Conservation (phyloP, 2,329 filamentous ascomycete genomes). For the Colletotrichum kahawae region DNA sequence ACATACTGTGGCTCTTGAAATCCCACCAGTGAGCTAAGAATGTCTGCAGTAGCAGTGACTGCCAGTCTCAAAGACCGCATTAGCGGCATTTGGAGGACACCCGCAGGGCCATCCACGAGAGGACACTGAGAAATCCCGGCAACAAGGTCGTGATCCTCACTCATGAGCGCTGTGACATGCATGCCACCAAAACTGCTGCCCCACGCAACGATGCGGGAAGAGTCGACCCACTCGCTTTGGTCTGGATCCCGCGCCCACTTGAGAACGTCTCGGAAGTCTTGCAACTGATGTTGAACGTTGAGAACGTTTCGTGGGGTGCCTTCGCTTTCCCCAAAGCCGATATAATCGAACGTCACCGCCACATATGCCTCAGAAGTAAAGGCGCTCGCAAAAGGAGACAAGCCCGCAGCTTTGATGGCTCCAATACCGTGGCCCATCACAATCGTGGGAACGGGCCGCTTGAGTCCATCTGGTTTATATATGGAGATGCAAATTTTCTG, state of each 20-base stretch:
- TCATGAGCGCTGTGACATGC: conserved; percentile 5
- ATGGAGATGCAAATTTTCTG: conserved; percentile 5
- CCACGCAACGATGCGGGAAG: conserved; percentile 8
- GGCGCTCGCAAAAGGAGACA: neutral
- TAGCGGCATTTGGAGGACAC: neutral
- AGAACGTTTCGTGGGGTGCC: conserved; percentile 7
- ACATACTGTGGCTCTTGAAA: neutral
- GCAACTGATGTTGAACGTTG: neutral
- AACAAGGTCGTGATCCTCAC: neutral
- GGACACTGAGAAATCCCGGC: conserved; percentile 15
- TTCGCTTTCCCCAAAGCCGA: conserved; percentile 13
- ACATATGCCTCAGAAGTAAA: conserved; percentile 6
- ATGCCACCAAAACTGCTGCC: conserved; percentile 17
- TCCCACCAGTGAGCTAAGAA: neutral
- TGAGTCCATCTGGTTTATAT: conserved; percentile 7
- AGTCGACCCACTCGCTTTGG: neutral
- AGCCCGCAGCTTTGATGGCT: conserved; percentile 14
- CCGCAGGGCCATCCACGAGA: neutral
- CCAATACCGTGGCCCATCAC: conserved; percentile 16
- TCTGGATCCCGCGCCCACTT: conserved; percentile 6
- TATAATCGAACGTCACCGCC: conserved; percentile 14
- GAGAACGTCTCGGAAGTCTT: conserved; percentile 12
- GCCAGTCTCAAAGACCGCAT: neutral
- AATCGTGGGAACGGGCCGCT: neutral
- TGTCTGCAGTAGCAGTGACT: neutral